Conservation (phyloP, 2,329 filamentous ascomycete species). For the Trichocomaceae sp. region DNA sequence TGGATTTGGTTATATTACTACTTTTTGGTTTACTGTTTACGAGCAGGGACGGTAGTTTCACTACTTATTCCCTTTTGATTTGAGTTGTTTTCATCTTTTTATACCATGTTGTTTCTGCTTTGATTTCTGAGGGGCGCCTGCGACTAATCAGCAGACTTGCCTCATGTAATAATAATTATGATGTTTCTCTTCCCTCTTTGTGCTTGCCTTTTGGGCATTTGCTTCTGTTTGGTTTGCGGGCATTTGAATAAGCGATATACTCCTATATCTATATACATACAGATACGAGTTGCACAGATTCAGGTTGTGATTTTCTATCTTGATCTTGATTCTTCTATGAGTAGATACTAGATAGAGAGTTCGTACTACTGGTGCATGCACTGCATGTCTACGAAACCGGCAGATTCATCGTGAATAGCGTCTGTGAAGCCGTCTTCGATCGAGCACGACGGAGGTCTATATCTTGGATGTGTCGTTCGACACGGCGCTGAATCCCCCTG, state of each 20-base stretch:
- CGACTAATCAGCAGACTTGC: neutral
- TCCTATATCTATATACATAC: slow-evolving; percentile 4
- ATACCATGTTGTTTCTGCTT: slow-evolving; percentile 11
- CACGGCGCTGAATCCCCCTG: neutral
- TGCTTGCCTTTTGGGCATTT: slow-evolving; percentile 8
- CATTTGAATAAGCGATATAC: slow-evolving; percentile 4
- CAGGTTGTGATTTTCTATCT: too few relatives aligned
- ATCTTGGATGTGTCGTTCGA: neutral
- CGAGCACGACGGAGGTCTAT: neutral
- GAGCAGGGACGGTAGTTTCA: neutral
- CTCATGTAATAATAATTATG: slow-evolving; percentile 11
- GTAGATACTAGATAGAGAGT: too few relatives aligned
- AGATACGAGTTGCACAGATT: too few relatives aligned
- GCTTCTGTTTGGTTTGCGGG: slow-evolving; percentile 7
- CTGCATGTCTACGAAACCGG: neutral
- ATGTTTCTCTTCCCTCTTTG: slow-evolving; percentile 5
- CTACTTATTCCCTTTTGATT: neutral
- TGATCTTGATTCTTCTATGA: neutral
- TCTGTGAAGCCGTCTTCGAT: too few relatives aligned
- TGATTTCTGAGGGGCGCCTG: neutral
- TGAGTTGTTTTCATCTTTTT: slow-evolving; percentile 2
- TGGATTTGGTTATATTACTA: neutral
- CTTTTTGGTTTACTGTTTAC: neutral
- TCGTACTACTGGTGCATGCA: too few relatives aligned
- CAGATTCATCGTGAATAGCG: neutral